Percentiles rank a stretch among this genome's conserved stretches.
These are phyloP conservation scores for Aspergillus heteromorphus DNA, from an alignment of 495 filamentous ascomycete genomes.

Conservation along the genomic window DNA sequence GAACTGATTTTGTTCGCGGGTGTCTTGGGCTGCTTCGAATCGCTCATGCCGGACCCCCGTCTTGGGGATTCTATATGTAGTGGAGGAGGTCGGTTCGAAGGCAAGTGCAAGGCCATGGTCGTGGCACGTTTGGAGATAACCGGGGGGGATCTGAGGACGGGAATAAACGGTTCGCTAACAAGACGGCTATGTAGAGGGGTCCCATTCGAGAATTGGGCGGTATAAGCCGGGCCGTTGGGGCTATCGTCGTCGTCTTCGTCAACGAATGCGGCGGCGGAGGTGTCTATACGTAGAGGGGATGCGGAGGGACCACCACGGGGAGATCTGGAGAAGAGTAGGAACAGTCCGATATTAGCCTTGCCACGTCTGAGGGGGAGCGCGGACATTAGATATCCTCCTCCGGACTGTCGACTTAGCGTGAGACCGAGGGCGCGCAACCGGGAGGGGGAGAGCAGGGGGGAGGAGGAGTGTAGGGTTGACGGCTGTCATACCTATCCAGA, in stretches of 20 bases:
- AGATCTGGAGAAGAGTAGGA: constrained; percentile 29
- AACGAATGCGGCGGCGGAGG: constrained; percentile 24
- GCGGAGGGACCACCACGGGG: constrained; percentile 30
- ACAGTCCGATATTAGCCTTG: constrained; percentile 28
- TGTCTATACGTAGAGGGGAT: constrained; percentile 36
- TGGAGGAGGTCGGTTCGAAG: constrained; percentile 32
- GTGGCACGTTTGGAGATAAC: constrained; percentile 31
- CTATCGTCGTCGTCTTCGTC: constrained; percentile 28
- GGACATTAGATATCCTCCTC: constrained; percentile 5
- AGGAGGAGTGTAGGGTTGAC: constrained; percentile 12
- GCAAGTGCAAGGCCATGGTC: constrained; percentile 43
- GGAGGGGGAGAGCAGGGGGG: constrained; percentile 9
- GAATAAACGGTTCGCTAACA: constrained; percentile 45
- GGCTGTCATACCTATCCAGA: constrained; percentile 37
- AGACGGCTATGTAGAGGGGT: constrained; percentile 40
- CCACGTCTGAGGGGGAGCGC: constrained; percentile 4
- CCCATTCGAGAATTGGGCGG: constrained; percentile 39
- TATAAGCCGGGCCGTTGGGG: constrained; percentile 25
- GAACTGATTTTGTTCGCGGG: constrained; percentile 59
- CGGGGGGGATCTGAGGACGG: constrained; percentile 37
- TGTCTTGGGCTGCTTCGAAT: constrained; percentile 49
- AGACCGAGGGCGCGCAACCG: constrained; percentile 4
- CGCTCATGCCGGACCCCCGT: constrained; percentile 28
- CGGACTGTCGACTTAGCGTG: neutral
- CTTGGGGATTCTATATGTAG: constrained; percentile 33